Base-by-base conservation (phyloP, 139 green algal genomes). In the Chlamydomonas sp. region DNA sequence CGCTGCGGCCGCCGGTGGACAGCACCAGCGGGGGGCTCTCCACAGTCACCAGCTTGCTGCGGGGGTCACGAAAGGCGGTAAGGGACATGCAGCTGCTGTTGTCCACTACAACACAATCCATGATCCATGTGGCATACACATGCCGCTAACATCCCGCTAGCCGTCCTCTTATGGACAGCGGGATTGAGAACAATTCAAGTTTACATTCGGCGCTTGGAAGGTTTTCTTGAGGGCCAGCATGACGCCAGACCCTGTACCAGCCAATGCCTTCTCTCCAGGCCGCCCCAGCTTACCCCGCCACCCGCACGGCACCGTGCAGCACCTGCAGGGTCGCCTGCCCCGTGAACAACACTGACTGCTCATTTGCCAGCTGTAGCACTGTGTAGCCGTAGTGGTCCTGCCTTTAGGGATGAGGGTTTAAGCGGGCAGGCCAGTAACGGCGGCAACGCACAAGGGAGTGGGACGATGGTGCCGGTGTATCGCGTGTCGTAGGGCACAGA, bases 1-100 rank as follows among this genome's bases (percentile, higher is more conserved):
- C 79, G 79, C 84, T 88, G 78, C 84, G 89, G 10, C 89, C 89
- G 10, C 84, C 89, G 57, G 89, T 91, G 59, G 84, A 83, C 10
- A 91, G 69, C 18, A 77, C 69, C 62, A 82, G 63, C 57, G 89
- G 79, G 15, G 71, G 78, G 64, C 84, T 89, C 16, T 88, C 84
- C 57, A 83, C 78, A 1, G n/a, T 80, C 5, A 91, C 5, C 2
- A 88, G 66, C 64, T 87, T 77, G 16, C 89, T 91, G 84, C 61
- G 73, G 63, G 2, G 57, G 49, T 63, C 61, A 68, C 20, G 4
- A 75, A 16, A 12, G 69, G 63, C 15, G 66, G 49, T 86, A 62
- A 20, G 67, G 57, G 18, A 18, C 5, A 49, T 49, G 31, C 31
- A 49, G 31, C 31, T 49, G 31, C 31, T 49, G 31, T 49, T 49